A percentile compares a stretch with the other conserved stretches of the same genome.
These are phyloP conservation scores for Endothia cerciana DNA, from an alignment of 2,329 filamentous ascomycete genomes.

Conservation along the genomic window DNA sequence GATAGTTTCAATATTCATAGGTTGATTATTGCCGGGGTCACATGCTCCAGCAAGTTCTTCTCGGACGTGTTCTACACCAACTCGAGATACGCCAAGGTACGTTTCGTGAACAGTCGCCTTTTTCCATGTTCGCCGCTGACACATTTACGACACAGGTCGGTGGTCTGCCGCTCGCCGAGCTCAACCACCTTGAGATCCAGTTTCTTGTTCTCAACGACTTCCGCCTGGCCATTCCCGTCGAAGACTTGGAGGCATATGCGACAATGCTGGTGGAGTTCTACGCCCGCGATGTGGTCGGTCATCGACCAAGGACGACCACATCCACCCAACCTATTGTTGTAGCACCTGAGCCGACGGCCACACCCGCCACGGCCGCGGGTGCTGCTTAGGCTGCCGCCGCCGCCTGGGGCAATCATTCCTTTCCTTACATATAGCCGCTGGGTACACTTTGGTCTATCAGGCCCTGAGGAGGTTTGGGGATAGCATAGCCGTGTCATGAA, in stretches of 20 bases:
- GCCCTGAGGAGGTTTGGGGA: background rate
- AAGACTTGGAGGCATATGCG: conserved; percentile 94
- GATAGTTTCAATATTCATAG: conserved; percentile 99
- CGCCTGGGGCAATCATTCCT: conserved; percentile 7
- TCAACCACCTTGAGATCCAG: conserved; percentile 95
- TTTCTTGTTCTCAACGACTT: conserved; percentile 97
- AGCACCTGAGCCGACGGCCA: background rate
- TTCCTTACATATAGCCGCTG: background rate
- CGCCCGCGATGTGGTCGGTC: conserved; percentile 78
- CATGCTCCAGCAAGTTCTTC: conserved; percentile 99
- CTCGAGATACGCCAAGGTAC: conserved; percentile 96
- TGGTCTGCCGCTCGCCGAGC: conserved; percentile 84
- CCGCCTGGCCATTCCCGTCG: conserved; percentile 86
- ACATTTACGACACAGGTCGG: conserved; percentile 69
- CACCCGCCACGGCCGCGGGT: background rate
- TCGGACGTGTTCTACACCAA: conserved; percentile 99
- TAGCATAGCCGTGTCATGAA: background rate
- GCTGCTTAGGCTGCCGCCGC: conserved; percentile 6
- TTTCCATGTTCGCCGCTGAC: background rate
- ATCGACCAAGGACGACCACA: conserved; percentile 33
- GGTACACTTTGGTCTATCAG: background rate
- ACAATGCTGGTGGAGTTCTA: conserved; percentile 99
- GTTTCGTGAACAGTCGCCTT: conserved; percentile 34
- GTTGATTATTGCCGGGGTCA: conserved; percentile 94
- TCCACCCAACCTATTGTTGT: background rate